A percentile compares a stretch with the other conserved stretches of the same genome.
These are phyloP conservation scores for Bruguiera sexangula DNA, from an alignment of 345 rosid genomes.

Conservation along the genomic window DNA sequence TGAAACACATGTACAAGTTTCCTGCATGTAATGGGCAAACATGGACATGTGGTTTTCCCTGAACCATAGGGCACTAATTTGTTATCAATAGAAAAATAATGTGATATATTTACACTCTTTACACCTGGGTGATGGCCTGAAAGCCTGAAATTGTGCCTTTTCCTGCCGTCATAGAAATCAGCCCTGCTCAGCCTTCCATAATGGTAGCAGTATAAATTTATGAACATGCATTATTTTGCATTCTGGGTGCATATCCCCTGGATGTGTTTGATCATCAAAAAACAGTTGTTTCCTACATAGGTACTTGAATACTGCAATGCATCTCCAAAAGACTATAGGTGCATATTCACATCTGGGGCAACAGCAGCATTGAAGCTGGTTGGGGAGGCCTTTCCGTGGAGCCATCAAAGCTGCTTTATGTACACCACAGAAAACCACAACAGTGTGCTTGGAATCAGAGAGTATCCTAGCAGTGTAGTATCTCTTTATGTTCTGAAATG, in stretches of 20 bases:
- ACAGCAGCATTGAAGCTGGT: slow-evolving; percentile 87
- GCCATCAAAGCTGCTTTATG: slow-evolving; percentile 54
- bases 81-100: background rate
- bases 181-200: background rate
- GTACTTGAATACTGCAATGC: slow-evolving; percentile 90
- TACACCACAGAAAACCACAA: slow-evolving; percentile 95
- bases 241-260: background rate
- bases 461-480: no score
- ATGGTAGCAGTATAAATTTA: background rate
- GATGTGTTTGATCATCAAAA: background rate
- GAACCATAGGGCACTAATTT: no score
- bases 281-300: slow-evolving; percentile 25
- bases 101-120: background rate
- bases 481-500: no score
- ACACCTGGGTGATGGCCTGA: background rate
- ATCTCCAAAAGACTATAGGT: slow-evolving; percentile 69
- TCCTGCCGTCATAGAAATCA: background rate
- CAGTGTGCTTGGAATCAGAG: slow-evolving; percentile 96
- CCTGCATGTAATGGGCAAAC: no score
- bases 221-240: background rate
- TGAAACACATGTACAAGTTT: no score
- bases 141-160: background rate
- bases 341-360: slow-evolving; percentile 95
- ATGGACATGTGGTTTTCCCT: no score
- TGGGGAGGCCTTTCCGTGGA: slow-evolving; percentile 97